Base-by-base conservation (phyloP, 352 stramenopile genomes). In the Phytophthora palmivora region DNA sequence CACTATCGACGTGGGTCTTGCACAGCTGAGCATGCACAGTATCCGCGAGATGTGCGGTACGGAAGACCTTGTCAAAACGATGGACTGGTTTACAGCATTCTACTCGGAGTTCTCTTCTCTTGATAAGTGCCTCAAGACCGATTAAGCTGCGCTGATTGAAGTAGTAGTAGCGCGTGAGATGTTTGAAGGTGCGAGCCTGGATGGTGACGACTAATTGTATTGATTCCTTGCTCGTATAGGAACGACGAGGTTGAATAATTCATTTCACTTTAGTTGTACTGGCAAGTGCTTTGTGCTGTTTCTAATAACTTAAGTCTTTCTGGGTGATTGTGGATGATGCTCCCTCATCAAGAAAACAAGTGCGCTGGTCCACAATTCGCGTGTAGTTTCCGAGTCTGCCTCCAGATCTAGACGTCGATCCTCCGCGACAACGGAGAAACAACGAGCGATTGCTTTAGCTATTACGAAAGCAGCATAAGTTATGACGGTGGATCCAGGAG, bases 21-120 rank as follows among this genome's bases (percentile, higher is more conserved):
- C 97, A 37, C 96, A 99, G 74, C 74, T 99, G 19, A 97, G 89
- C 47, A 99, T 99, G 97, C 97, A 99, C 83, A 97, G 82, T 45
- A 98, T 97, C 72, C 88, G 97, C 36, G 97, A 99, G 76, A 93
- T 97, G 69, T 98, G 97, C 84, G 96, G 94, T 49, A 94, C 92
- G 16, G 76, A 94, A 44, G 89, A 97, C 51, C 51, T 97, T 9
- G 87, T 91, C 33, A 81, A 83, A 62, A 54, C 75, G n/a, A 67
- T 98, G 16, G 77, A 92, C 49, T 87, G 97, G 58, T 98, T 99
- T 70, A 95, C 81, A 50, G 87, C 83, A 10, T 98, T 98, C 68
- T 98, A 96, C 71, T 89, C 92, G 41, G 75, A 97, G 51, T 98
- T 98, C 59, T 90, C 91, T 38, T 61, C 82, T 49, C 78, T 98